phyloP scores from a whole-genome alignment of 345 rosid species.

The Boechera stricta region DNA sequence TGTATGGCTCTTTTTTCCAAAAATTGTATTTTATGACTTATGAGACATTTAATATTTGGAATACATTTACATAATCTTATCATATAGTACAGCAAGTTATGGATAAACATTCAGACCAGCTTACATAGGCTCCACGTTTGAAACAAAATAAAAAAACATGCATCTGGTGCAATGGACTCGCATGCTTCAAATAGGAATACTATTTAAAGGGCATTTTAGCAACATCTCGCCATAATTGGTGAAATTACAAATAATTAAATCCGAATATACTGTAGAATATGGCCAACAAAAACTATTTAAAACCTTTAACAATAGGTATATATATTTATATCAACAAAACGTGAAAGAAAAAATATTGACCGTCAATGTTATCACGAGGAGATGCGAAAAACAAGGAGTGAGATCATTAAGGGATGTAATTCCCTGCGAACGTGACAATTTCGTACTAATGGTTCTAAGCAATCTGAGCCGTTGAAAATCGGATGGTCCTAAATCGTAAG shows the following conservation, averaged over 20 bases:
- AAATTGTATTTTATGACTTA: background rate
- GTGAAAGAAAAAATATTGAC: constrained; percentile 24
- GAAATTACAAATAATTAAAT: background rate
- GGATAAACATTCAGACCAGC: constrained; percentile 34
- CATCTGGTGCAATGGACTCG: background rate
- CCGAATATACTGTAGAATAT: constrained; percentile 34
- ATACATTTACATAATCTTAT: background rate
- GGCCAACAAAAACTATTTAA: background rate
- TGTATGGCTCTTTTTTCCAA: background rate
- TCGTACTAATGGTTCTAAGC: background rate
- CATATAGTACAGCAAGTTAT: background rate
- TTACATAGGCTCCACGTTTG: constrained; percentile 42
- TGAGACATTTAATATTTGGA: constrained; percentile 14
- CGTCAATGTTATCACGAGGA: constrained; percentile 17
- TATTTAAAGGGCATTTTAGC: constrained; percentile 12
- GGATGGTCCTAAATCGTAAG: constrained; percentile 38
- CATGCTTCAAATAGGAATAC: background rate
- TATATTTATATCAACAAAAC: constrained; percentile 26
- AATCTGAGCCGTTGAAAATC: constrained; percentile 38
- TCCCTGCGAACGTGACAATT: constrained; percentile 28
- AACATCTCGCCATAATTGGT: background rate
- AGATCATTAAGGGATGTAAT: constrained; percentile 7
- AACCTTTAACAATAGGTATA: background rate
- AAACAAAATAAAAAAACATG: background rate
- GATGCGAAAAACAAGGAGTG: constrained; percentile 39